Evolutionary conservation across 108 stramenopile genomes (phyloP), one percentile per base, ranked within the genome.

Genomic region (Cyclostephanos tholiformis): DNA sequence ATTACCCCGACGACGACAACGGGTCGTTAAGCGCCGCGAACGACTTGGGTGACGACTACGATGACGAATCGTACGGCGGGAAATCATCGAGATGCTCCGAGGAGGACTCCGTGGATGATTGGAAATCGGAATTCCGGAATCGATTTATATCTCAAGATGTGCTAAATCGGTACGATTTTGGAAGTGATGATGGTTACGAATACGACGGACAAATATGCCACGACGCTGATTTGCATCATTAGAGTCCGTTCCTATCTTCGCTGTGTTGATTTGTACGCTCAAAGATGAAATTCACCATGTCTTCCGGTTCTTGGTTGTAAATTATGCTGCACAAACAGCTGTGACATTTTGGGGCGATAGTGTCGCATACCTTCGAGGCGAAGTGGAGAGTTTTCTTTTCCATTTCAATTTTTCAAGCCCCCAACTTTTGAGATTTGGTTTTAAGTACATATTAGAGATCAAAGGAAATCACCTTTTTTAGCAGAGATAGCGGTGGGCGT

Each of bases 101-200:
- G 41, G 61, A 62, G 29, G 61, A 62, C 17, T 62, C 61, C 10
- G 61, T 30, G 19, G 61, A 62, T 44, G 57, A 65, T 30, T 81
- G 80, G 80, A 75, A 59, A 32, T 11, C 59, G 49, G 80, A 81
- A 63, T 81, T 81, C 53, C 63, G 80, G 16, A 71, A 71, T 41
- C 79, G 67, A 36, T 44, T 55, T 44, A 46, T 80, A 13, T 44
- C 67, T 22, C 63, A 30, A 29, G 68, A 63, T 39, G 67, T 19
- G 25, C 9, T 60, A 32, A 75, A 67, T 46, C 63, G 68, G 52
- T 27, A 36, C 46, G 71, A 72, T 46, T 66, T 44, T 13, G 79
- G 68, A 3, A 63, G 72, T 50, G 23, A 23, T 48, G 69, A 70
- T 55, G 79, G 69, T 22, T 48, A 66, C 16, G 78, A 80, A n/a